Conservation (phyloP, 1,139 yeast genomes). For the Nakaseomyces sp. region DNA sequence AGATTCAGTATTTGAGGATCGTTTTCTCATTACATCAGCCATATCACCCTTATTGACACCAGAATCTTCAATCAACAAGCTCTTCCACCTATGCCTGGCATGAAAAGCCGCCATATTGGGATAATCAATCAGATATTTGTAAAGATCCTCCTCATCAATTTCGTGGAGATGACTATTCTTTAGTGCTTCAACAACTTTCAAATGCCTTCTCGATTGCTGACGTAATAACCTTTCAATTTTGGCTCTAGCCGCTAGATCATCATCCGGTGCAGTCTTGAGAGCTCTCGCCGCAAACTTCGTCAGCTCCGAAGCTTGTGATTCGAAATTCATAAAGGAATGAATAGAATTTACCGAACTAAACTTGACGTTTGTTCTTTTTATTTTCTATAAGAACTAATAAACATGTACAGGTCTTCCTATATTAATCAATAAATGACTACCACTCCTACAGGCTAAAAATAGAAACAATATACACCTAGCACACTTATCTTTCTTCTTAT, state of each 20-base stretch:
- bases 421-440: no score
- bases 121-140: not conserved
- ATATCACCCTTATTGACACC: not conserved
- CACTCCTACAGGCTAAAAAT: no score
- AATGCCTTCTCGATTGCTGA: constrained; percentile 1
- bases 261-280: not conserved
- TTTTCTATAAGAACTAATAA: no score
- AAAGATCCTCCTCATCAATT: not conserved
- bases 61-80: not conserved
- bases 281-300: constrained; percentile 11
- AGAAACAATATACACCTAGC: no score
- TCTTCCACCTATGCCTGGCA: constrained; percentile 1
- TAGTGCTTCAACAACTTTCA: constrained; percentile 1
- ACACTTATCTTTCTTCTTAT: no score
- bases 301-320: constrained; percentile 11
- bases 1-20: not conserved
- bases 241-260: constrained; percentile 6
- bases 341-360: no score
- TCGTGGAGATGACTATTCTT: constrained; percentile 1
- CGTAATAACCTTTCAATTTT: constrained; percentile 6
- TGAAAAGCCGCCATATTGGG: constrained; percentile 1
- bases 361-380: no score
- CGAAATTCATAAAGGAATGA: constrained; percentile 11
- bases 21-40: not conserved
- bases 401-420: no score